Percentiles rank a stretch among this genome's conserved stretches.
These are phyloP conservation scores for Penicillium griseofulvum DNA, from an alignment of 2,329 filamentous ascomycete genomes.

Conservation along the genomic window DNA sequence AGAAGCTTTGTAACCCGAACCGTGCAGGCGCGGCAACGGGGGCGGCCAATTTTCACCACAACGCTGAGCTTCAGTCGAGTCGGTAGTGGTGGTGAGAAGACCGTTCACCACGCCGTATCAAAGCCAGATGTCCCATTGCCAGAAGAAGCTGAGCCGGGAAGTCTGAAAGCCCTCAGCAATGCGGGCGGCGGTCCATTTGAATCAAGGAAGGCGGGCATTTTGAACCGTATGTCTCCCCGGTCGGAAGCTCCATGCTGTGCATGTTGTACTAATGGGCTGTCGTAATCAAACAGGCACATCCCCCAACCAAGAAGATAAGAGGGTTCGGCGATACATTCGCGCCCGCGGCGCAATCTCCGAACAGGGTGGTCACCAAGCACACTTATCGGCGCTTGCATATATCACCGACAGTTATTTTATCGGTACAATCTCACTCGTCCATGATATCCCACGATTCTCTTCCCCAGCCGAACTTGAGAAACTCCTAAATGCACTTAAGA, in stretches of 20 bases:
- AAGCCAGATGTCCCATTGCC: constrained; percentile 56
- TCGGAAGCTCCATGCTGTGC: neutral
- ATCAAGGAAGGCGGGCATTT: constrained; percentile 55
- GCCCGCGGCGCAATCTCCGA: constrained; percentile 66
- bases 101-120: constrained; percentile 63
- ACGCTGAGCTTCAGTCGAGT: constrained; percentile 84
- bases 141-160: constrained; percentile 28
- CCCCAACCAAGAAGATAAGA: constrained; percentile 62
- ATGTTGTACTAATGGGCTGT: neutral
- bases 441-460: constrained; percentile 74
- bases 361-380: constrained; percentile 71
- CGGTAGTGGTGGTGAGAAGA: constrained; percentile 50
- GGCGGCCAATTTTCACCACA: constrained; percentile 89
- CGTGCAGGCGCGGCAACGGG: constrained; percentile 89
- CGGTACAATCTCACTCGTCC: constrained; percentile 77
- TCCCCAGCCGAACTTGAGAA: constrained; percentile 47
- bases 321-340: constrained; percentile 56
- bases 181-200: constrained; percentile 55
- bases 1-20: constrained; percentile 87
- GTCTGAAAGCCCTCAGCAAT: constrained; percentile 27
- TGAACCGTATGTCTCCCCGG: constrained; percentile 47
- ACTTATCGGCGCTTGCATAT: constrained; percentile 86
- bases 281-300: constrained; percentile 38
- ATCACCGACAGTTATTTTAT: constrained; percentile 93
- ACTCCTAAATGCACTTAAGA: constrained; percentile 40